Evolutionary conservation across 768 basidiomycete genomes (phyloP), one percentile per base, ranked within the genome.

Genomic region (Hemileccinum rubropunctum): DNA sequence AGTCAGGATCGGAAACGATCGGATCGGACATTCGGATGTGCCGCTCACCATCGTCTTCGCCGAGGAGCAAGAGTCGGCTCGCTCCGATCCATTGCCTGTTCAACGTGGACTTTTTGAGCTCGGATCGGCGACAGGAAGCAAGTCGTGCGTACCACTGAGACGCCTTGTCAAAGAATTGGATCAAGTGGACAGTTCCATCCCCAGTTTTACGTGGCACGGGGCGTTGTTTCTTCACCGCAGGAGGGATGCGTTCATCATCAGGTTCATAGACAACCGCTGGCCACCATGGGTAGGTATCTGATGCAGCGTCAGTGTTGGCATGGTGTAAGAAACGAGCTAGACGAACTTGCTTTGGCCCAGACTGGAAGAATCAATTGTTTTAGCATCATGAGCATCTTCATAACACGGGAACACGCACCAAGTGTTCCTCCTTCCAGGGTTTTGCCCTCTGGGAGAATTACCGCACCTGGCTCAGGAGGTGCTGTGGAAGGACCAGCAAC

Each of bases 281-380:
- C 84, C 88, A 95, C 84, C 84, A 95, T 1, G 93, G 93, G 58
- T 75, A 94, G 0, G 83, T 78, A 32, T 73, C 90, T 91, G n/a
- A 20, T 51, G 14, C 23, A 42, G 49, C 12, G 9, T 60, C 46
- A 67, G 48, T 14, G 28, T 14, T 30, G 14, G 26, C 17, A 5
- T 20, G 2, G 3, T 8, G 14, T 9, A 12, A 2, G 8, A 26
- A 27, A 37, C 1, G 9, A 3, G 21, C 39, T 15, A 6, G 23
- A 57, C 82, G 52, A 57, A 85, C 86, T 73, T 48, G 79, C 72
- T 76, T 92, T 93, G 0, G 87, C 91, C 91, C 92, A 95, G 1
- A 94, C 92, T 91, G 17, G 15, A 20, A 10, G 48, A 1, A 33
- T 34, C 20, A n/a, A 45, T 39, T 0, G 39, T 28, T 56, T 13